These are phyloP conservation scores for Amorphotheca resinae DNA, from an alignment of 495 filamentous ascomycete genomes.

Conservation along the genomic window DNA sequence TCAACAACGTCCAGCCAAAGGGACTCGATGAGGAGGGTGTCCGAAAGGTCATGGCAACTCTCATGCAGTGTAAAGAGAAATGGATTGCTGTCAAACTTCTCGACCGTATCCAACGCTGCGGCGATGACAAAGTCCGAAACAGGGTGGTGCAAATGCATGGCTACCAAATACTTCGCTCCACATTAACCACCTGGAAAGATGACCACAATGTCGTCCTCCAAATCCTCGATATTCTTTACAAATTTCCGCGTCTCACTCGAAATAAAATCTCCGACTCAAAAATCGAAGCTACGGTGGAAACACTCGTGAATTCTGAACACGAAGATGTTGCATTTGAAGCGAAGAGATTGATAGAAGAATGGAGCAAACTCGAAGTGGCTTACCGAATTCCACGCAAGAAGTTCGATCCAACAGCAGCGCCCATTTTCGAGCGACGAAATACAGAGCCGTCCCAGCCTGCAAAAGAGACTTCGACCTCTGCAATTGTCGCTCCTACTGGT, in stretches of 20 bases:
- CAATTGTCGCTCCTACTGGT: constrained; percentile 45
- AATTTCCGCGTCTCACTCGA: constrained; percentile 79
- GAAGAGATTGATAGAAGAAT: constrained; percentile 61
- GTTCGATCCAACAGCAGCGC: constrained; percentile 27
- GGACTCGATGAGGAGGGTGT: constrained; percentile 78
- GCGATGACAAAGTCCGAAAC: constrained; percentile 79
- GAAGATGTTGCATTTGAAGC: constrained; percentile 62
- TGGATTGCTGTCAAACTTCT: constrained; percentile 98
- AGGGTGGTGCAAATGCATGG: constrained; percentile 93
- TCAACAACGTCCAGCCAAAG: constrained; percentile 78
- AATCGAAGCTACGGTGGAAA: constrained; percentile 73
- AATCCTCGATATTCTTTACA: constrained; percentile 78
- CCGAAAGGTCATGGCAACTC: constrained; percentile 95
- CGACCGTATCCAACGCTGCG: constrained; percentile 73
- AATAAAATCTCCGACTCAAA: constrained; percentile 98
- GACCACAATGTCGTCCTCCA: constrained; percentile 83
- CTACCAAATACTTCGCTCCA: constrained; percentile 84
- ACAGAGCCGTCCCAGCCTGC: constrained; percentile 45
- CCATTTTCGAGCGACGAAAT: constrained; percentile 53
- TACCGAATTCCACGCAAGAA: constrained; percentile 86
- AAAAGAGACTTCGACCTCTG: constrained; percentile 24
- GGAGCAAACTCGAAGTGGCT: constrained; percentile 81
- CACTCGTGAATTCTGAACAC: constrained; percentile 54
- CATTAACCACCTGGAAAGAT: constrained; percentile 70
- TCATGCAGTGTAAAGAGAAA: constrained; percentile 98